These are phyloP conservation scores for Exophiala sideris DNA, from an alignment of 2,329 filamentous ascomycete genomes.

Conservation along the genomic window DNA sequence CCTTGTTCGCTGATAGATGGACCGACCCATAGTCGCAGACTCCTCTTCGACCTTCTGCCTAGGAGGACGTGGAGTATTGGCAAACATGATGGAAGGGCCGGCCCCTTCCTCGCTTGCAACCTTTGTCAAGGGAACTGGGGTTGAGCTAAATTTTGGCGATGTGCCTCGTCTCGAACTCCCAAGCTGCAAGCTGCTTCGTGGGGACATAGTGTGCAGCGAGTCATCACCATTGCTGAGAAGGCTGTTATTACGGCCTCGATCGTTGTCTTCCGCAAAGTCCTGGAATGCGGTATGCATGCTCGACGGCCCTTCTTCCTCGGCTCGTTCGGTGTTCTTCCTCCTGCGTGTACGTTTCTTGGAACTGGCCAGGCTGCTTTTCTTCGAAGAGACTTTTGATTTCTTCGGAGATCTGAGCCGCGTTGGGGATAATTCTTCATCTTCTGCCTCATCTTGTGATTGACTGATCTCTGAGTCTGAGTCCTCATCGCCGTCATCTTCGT, in stretches of 20 bases:
- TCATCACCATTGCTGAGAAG: not conserved
- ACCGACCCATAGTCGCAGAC: conserved; percentile 23
- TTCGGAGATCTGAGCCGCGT: conserved; percentile 1
- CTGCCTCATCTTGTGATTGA: conserved; percentile 32
- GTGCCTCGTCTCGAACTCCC: conserved; percentile 37
- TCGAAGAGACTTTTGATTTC: conserved; percentile 19
- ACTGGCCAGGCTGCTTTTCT: conserved; percentile 26
- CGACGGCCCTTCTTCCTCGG: not conserved
- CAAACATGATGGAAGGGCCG: conserved; percentile 74
- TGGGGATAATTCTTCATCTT: conserved; percentile 33
- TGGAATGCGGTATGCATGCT: conserved; percentile 10
- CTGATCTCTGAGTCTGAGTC: conserved; percentile 20
- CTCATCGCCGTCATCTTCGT: conserved; percentile 9
- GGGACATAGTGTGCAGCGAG: not conserved
- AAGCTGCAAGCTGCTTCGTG: not conserved
- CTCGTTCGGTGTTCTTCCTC: not conserved
- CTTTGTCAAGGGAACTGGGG: conserved; percentile 67
- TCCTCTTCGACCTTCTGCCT: conserved; percentile 31
- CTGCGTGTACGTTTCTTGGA: conserved; percentile 20
- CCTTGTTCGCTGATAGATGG: conserved; percentile 38
- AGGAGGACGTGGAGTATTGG: conserved; percentile 43
- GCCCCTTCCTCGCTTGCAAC: conserved; percentile 61
- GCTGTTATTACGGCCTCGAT: conserved; percentile 4
- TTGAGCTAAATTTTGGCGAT: conserved; percentile 66
- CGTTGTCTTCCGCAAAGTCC: not conserved